Evolutionary conservation across 192 early-diverging fungal species (phyloP), one percentile per base, ranked within the genome.

Genomic region (Backusella psychrophila): DNA sequence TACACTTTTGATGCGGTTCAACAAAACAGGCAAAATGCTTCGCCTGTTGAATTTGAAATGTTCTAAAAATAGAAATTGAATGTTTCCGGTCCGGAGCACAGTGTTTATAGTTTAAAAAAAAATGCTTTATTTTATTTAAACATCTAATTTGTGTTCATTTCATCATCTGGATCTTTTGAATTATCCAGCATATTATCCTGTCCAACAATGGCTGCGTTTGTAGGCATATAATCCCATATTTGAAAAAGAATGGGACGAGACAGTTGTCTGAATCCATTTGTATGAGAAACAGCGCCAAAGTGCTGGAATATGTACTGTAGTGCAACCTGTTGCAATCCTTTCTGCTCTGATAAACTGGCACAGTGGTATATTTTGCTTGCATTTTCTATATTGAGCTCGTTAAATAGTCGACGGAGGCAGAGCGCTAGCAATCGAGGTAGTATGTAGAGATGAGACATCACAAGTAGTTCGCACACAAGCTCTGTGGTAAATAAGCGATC

Each of bases 211-310:
- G 77, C 74, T 14, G 81, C 81, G 36, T 78, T 78, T 23, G 66
- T 72, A 4, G 89, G 89, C 21, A 89, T 83, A 56, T 76, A 76
- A 53, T 92, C 89, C 87, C 86, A 90, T 72, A 92, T 85, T 33
- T 90, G 86, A 72, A 84, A 83, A 35, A 92, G 68, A 21, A 85
- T 84, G 4, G 85, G 84, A 26, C 82, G 79, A 4, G 87, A 85
- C 63, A 92, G 70, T 11, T 78, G 72, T 23, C 88, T 76, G 66
- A 90, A 92, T 11, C 85, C 90, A 4, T 63, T 46, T 0, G 88
- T 90, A 74, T 85, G 86, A 44, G 83, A 84, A 21, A 92, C 89
- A n/a, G 77, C 81, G 9, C 91, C 91, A 82, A 88, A 92, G 44
- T 90, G 83, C 12, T 79, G 74, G 73, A 88, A 85, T 73, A 92